Conservation (phyloP, 2,329 filamentous ascomycete species). For the Colletotrichum sp. region DNA sequence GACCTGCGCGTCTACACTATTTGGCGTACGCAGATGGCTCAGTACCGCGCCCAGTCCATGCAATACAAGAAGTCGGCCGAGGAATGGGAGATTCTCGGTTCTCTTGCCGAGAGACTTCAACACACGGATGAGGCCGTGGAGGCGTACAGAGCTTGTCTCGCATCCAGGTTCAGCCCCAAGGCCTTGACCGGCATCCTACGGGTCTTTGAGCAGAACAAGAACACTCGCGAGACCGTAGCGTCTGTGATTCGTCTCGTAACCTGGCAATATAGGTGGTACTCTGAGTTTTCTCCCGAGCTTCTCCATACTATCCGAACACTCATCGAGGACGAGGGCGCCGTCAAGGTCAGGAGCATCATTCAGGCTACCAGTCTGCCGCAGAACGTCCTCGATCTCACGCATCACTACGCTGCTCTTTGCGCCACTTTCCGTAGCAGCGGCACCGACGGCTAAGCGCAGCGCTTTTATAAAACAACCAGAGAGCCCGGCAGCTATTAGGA, state of each 20-base stretch:
- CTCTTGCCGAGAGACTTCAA: slow-evolving; percentile 89
- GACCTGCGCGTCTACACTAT: slow-evolving; percentile 98
- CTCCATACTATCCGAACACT: slow-evolving; percentile 87
- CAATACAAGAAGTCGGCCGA: slow-evolving; percentile 97
- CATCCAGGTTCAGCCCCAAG: slow-evolving; percentile 90
- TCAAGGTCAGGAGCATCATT: slow-evolving; percentile 96
- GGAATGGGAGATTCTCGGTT: slow-evolving; percentile 97
- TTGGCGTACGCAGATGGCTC: slow-evolving; percentile 97
- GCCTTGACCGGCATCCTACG: slow-evolving; percentile 85
- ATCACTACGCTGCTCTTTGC: slow-evolving; percentile 94
- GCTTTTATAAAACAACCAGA: not conserved
- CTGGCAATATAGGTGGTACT: slow-evolving; percentile 99
- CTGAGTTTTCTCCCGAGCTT: slow-evolving; percentile 94
- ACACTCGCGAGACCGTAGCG: slow-evolving; percentile 80
- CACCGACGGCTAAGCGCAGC: slow-evolving; percentile 71
- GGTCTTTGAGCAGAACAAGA: slow-evolving; percentile 77
- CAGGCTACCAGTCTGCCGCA: slow-evolving; percentile 95
- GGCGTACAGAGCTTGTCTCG: slow-evolving; percentile 87
- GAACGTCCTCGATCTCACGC: slow-evolving; percentile 89
- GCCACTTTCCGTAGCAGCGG: slow-evolving; percentile 95
- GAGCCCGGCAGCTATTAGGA: not conserved
- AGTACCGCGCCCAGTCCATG: slow-evolving; percentile 90
- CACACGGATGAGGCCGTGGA: slow-evolving; percentile 91
- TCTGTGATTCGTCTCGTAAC: slow-evolving; percentile 91
- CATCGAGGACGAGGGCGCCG: slow-evolving; percentile 96